Evolutionary conservation across 2,329 filamentous ascomycete species (phyloP), one percentile per base, ranked within the genome.

Genomic region (Corinectria fuckeliana): DNA sequence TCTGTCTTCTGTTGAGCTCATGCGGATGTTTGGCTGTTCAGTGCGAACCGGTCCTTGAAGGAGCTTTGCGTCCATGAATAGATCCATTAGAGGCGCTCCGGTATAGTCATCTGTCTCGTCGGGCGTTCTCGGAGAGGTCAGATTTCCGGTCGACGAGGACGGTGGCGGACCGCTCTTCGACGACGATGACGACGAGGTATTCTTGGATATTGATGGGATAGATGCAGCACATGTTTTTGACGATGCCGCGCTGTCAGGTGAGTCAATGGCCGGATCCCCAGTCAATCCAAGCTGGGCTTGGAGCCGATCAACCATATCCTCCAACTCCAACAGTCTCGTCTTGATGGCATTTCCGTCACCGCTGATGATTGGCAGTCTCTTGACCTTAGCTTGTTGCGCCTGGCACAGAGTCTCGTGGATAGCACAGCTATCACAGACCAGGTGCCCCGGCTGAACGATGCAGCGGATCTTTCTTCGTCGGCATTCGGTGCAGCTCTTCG

Each of bases 391-490:
- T 32, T 32, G 13, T n/a, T 32, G 30, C 13, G 30, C 4, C 13
- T 32, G 30, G 13, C 30, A 32, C 13, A 32, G 4, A n/a, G 30
- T n/a, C 30, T n/a, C 30, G n/a, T 32, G 30, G 5, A 32, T 3
- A 32, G 30, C 30, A n/a, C 30, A 32, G 13, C 30, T 32, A 13
- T 32, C 30, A 5, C 30, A 32, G 13, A 32, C 30, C n/a, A 5
- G 30, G 4, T 32, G 30, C 30, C 30, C 30, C 2, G 30, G 13
- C 30, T 32, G 30, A 14, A 32, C 13, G 50, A 80, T 77, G 68
- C 81, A 84, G 51, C 77, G 75, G 25, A 82, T 80, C 70, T 82
- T 83, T 50, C 81, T 78, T 34, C 81, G 77, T 38, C 80, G 77
- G 58, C 81, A 82, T 75, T 76, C 76, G 25, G 67, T 60, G 53